Base-by-base conservation (phyloP, 2,329 filamentous ascomycete genomes). In the Colletotrichum orbiculare region DNA sequence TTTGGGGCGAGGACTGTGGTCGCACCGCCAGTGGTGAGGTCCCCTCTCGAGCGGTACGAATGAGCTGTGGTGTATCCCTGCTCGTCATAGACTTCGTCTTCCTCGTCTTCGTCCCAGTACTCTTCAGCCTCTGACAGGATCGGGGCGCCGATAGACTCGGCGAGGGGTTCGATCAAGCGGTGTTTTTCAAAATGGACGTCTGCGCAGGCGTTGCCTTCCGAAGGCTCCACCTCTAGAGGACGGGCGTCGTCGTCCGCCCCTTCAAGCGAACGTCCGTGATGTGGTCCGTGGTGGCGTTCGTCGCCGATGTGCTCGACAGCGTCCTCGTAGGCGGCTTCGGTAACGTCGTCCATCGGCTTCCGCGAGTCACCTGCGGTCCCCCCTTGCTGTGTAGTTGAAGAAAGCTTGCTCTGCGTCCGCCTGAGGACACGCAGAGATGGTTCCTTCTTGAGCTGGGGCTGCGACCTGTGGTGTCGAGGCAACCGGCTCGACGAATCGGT, bases 51-150 rank as follows among this genome's bases (percentile, higher is more conserved):
- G 25, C 88, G 86, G 68, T 89, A 88, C 10, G 92, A 94, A 70
- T 91, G 89, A 43, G 92, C 89, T 2, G 93, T 96, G 33, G 89
- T 89, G 62, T 92, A 92, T 25, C 91, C 94, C 64, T 91, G 91
- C 70, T 87, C 85, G 48, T 88, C 85, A 68, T 85, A 86, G 45
- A 75, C 71, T 42, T 81, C 58, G 13, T 79, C 82, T 68, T 94
- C 92, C 11, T 92, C 91, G 34, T 95, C 90, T 15, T 94, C 91
- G 13, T 92, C 89, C 90, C 89, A 93, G 71, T 89, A 91, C 74
- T 94, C 91, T 70, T 93, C 90, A 0, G 84, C 71, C 52, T 81
- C 78, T 2, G 76, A 79, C 35, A 62, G 53, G 12, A 35, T 15
- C 3, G 70, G 64, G 38, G 61, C 64, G 38, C 46, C 39, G 47